A percentile compares a stretch with the other conserved stretches of the same genome.
phyloP scores from a whole-genome alignment of 495 filamentous ascomycete genomes.

The Trichoderma reesei region DNA sequence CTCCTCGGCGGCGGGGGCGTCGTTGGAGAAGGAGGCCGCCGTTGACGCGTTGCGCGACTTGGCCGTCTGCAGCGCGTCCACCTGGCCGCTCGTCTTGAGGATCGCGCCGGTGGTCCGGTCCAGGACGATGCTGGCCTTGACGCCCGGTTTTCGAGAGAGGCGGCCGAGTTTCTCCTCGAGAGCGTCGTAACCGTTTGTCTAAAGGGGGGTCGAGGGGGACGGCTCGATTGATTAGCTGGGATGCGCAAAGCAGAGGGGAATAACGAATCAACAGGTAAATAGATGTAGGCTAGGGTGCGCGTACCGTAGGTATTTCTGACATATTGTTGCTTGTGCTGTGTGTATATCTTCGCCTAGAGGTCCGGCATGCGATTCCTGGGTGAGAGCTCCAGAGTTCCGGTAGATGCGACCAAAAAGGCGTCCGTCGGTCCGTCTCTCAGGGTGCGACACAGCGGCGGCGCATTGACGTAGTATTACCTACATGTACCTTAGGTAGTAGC shows the following conservation, averaged over 20 bases:
- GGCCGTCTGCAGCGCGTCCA: conserved; percentile 35
- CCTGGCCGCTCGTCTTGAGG: conserved; percentile 49
- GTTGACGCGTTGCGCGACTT: conserved; percentile 21
- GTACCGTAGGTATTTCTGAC: conserved; percentile 2
- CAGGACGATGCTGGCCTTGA: conserved; percentile 53
- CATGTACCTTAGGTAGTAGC: neutral
- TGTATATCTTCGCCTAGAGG: neutral
- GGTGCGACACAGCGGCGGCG: neutral
- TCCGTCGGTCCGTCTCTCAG: neutral
- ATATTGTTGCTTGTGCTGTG: neutral
- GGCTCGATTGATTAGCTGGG: neutral
- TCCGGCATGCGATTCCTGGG: neutral
- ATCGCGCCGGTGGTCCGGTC: conserved; percentile 52
- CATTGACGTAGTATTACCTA: neutral
- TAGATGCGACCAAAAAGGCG: conserved; percentile 1
- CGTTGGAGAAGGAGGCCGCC: conserved; percentile 11
- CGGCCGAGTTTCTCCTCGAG: conserved; percentile 46
- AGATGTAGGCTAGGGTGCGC: neutral
- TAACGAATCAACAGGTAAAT: neutral
- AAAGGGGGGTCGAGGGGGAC: too few relatives aligned
- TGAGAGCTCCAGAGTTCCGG: neutral
- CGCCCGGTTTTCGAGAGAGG: conserved; percentile 54
- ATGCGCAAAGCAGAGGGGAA: neutral
- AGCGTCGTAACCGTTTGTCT: conserved; percentile 20
- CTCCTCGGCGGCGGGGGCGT: conserved; percentile 12